These are phyloP conservation scores for Didymella glomerata DNA, from an alignment of 2,329 filamentous ascomycete genomes.

Conservation along the genomic window DNA sequence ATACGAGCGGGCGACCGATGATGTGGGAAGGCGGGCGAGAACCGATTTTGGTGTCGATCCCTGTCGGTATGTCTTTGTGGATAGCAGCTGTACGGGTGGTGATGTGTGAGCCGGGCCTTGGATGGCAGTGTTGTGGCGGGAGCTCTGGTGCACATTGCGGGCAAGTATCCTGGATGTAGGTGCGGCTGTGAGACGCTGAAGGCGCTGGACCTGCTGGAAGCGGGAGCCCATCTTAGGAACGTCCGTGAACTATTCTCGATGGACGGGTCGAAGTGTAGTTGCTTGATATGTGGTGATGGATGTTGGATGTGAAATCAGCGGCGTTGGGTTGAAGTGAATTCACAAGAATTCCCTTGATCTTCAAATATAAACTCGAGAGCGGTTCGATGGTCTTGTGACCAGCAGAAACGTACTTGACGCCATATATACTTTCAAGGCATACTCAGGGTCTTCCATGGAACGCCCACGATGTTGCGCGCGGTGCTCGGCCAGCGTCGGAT, in stretches of 20 bases:
- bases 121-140: conserved; percentile 42
- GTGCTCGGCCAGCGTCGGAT: conserved; percentile 43
- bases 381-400: conserved; percentile 16
- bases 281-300: conserved; percentile 8
- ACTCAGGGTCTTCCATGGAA: conserved; percentile 20
- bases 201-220: conserved; percentile 35
- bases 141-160: conserved; percentile 45
- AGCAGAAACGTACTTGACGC: conserved; percentile 21
- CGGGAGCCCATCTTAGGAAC: conserved; percentile 30
- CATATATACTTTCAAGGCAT: conserved; percentile 36
- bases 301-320: not conserved
- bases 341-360: not conserved
- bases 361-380: conserved; percentile 15
- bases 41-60: conserved; percentile 43
- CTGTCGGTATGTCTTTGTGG: conserved; percentile 25
- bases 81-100: conserved; percentile 29
- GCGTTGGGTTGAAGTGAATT: conserved; percentile 2
- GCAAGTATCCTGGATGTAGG: conserved; percentile 33
- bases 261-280: conserved; percentile 6
- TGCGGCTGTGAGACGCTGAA: conserved; percentile 33
- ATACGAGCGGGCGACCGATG: conserved; percentile 73
- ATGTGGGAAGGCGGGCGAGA: conserved; percentile 72
- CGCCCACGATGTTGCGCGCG: conserved; percentile 28
- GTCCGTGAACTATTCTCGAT: not conserved
- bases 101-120: conserved; percentile 31